phyloP scores from a whole-genome alignment of 2,329 filamentous ascomycete genomes.

The Neurospora sp. region DNA sequence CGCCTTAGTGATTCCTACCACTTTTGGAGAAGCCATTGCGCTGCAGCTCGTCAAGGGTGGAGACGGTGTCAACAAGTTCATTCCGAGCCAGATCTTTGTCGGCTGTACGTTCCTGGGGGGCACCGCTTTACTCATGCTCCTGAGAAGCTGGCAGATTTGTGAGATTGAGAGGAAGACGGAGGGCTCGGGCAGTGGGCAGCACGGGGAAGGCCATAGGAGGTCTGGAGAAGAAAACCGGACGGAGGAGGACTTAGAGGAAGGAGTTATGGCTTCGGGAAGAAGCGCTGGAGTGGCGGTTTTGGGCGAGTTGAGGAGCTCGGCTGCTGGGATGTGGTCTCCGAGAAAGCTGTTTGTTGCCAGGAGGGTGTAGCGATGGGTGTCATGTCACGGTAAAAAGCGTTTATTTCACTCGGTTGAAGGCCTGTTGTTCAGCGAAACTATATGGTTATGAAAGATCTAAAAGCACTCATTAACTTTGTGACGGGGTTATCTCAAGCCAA shows the following conservation, averaged over 20 bases:
- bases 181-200: background rate
- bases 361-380: background rate
- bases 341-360: background rate
- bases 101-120: conserved; percentile 54
- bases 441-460: background rate
- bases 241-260: background rate
- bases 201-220: background rate
- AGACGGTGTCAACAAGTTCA: conserved; percentile 37
- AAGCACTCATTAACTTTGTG: background rate
- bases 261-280: background rate
- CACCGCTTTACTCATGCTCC: conserved; percentile 40
- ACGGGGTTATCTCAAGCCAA: background rate
- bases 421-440: background rate
- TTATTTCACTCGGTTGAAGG: background rate
- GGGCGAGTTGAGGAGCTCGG: background rate
- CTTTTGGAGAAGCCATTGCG: conserved; percentile 39
- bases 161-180: conserved; percentile 6
- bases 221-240: background rate
- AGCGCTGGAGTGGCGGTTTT: background rate
- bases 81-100: conserved; percentile 49
- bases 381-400: background rate
- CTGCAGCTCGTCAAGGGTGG: conserved; percentile 32
- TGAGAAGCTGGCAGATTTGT: conserved; percentile 49
- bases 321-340: background rate
- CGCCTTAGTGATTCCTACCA: conserved; percentile 44